Evolutionary conservation across 1,284 basidiomycete species (phyloP).

Genomic region (Tylopilus orsonianus): DNA sequence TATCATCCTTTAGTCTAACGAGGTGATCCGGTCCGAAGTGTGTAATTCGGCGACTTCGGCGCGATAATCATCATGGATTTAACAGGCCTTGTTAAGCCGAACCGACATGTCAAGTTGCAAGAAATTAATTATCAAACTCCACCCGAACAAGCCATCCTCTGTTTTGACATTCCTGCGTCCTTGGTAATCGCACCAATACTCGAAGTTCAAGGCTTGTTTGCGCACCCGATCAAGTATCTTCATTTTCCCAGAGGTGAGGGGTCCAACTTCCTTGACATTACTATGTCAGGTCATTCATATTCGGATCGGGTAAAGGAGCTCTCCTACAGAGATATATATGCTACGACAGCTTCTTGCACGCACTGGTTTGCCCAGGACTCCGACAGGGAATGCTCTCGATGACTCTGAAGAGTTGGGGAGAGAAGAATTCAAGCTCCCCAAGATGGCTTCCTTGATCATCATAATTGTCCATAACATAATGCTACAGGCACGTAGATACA

Average conservation of each 20-base stretch:
- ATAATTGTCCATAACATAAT: constrained; percentile 45
- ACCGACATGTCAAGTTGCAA: neutral
- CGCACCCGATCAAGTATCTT: neutral
- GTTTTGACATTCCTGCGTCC: no score
- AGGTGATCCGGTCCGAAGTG: neutral
- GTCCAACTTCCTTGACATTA: neutral
- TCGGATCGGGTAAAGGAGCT: neutral
- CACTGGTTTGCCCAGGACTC: neutral
- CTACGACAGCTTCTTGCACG: constrained; percentile 3
- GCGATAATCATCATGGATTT: no score
- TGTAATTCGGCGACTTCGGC: no score
- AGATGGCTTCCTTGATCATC: constrained; percentile 42
- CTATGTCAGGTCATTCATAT: neutral
- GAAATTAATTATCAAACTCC: neutral
- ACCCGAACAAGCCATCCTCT: no score
- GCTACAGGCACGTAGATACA: constrained; percentile 41
- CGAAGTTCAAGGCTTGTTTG: neutral
- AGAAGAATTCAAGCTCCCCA: constrained; percentile 50
- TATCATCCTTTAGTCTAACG: no score
- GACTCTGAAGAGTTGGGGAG: constrained; percentile 1
- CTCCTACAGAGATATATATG: constrained; percentile 8
- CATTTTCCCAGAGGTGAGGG: constrained; percentile 1
- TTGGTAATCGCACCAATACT: neutral
- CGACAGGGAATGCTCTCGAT: neutral
- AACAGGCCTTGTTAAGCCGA: neutral